phyloP scores from a whole-genome alignment of 495 filamentous ascomycete genomes.

The Trichoderma parareesei region DNA sequence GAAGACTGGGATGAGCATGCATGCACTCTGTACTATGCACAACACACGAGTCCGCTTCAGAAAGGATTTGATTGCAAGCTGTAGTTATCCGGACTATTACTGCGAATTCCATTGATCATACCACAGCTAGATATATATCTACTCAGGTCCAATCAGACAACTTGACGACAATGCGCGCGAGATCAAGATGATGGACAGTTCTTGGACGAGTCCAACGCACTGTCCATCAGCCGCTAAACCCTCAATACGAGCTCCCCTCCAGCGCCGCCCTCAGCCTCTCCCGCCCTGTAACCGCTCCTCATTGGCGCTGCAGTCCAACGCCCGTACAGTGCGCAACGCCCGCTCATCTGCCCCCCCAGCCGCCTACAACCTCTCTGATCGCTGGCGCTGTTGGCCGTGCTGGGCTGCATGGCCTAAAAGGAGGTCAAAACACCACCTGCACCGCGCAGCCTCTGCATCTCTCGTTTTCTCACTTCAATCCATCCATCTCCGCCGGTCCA shows the following conservation, averaged over 20 bases:
- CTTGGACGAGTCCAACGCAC: background rate
- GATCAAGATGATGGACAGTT: background rate
- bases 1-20: background rate
- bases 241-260: background rate
- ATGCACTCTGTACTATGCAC: too few relatives aligned
- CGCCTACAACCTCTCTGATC: background rate
- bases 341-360: background rate
- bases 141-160: too few relatives aligned
- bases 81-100: too few relatives aligned
- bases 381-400: background rate
- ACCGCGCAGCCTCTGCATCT: background rate
- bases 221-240: background rate
- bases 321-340: background rate
- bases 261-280: background rate
- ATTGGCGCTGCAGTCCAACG: conserved; percentile 6
- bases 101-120: too few relatives aligned
- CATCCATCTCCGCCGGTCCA: background rate
- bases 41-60: too few relatives aligned
- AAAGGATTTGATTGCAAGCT: too few relatives aligned
- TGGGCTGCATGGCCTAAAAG: conserved; percentile 2
- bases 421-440: background rate
- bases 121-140: too few relatives aligned
- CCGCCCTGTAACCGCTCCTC: background rate
- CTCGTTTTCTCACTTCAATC: background rate
- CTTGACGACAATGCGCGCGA: background rate